Conservation (phyloP, 345 rosid species). For the Erodium maritimum region DNA sequence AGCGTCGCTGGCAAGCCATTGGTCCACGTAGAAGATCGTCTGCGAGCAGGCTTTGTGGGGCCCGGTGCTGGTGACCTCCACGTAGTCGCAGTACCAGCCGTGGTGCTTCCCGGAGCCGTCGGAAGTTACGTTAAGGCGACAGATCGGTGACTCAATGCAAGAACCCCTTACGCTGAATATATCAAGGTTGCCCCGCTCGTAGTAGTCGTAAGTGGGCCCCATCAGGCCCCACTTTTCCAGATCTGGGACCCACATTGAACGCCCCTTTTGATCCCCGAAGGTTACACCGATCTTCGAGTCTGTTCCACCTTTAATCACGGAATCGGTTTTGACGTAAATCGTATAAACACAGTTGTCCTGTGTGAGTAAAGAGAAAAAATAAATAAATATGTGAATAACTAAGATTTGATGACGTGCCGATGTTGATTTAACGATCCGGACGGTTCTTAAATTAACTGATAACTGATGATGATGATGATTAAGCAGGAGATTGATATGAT, state of each 20-base stretch:
- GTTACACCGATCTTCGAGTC: conserved; percentile 28
- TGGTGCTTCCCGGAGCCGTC: conserved; percentile 32
- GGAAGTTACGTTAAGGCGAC: conserved; percentile 39
- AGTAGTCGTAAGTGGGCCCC: conserved; percentile 30
- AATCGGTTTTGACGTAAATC: conserved; percentile 29
- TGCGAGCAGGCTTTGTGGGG: conserved; percentile 22
- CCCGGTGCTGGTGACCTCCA: conserved; percentile 33
- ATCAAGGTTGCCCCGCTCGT: conserved; percentile 30
- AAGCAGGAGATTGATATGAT: too few relatives aligned
- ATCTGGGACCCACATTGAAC: conserved; percentile 17
- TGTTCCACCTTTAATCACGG: conserved; percentile 28
- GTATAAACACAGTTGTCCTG: conserved; percentile 24
- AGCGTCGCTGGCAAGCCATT: conserved; percentile 27
- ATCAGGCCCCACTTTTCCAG: conserved; percentile 31
- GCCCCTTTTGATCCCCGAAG: conserved; percentile 19
- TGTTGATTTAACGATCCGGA: too few relatives aligned
- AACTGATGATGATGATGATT: background rate
- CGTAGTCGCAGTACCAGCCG: conserved; percentile 42
- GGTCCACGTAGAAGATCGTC: conserved; percentile 23
- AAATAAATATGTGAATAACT: background rate
- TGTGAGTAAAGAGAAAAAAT: background rate
- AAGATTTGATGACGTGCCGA: background rate
- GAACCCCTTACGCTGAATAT: conserved; percentile 28
- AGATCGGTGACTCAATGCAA: conserved; percentile 25
- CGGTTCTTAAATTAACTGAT: background rate